Evolutionary conservation across 257 asterid genomes (phyloP), one percentile per base, ranked within the genome.

Genomic region (Nicotiana otophora): DNA sequence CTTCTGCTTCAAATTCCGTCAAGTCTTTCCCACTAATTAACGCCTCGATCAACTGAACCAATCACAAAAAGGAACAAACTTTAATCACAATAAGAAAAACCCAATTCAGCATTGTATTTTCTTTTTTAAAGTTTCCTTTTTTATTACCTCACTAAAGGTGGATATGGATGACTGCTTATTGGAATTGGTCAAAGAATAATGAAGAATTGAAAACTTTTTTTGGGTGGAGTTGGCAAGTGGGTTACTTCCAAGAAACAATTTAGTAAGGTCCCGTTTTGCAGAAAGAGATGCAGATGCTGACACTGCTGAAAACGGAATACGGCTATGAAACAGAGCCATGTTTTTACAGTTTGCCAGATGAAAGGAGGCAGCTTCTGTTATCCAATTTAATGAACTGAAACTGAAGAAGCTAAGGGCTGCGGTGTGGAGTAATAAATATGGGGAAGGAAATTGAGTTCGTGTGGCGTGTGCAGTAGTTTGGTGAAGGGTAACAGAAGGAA

Each of bases 1-100:
- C 88, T 90, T 94, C 98, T 4, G 98, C 98, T 89, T 96, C 95
- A 64, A 85, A 87, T 90, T 92, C 98, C 3, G 97, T 87, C 82
- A 96, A 87, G 86, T 96, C 97, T 69, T 87, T 92, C 53, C 98
- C 92, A 70, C 89, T 92, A 76, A 94, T 92, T 88, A 96, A 86
- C 72, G 83, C 31, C 88, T 96, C 98, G 17, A 96, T 88, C 90
- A 96, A 82, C 99, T 96, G 75, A 84, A 79, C 23, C 46, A 77
- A 46, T 28, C 58, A n/a, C 48, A 72, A n/a, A 26, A n/a, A 15
- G 23, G 10, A 72, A 46, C 23, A 12, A 39, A 8, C 53, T 48
- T 74, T 8, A 74, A 74, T 26, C 63, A 15, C 28, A 75, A 6
- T 51, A 75, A 75, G 42, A 75, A 75, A 75, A 26, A 15, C 46